Base-by-base conservation (phyloP, 495 filamentous ascomycete species). In the Pseudevernia furfuracea region DNA sequence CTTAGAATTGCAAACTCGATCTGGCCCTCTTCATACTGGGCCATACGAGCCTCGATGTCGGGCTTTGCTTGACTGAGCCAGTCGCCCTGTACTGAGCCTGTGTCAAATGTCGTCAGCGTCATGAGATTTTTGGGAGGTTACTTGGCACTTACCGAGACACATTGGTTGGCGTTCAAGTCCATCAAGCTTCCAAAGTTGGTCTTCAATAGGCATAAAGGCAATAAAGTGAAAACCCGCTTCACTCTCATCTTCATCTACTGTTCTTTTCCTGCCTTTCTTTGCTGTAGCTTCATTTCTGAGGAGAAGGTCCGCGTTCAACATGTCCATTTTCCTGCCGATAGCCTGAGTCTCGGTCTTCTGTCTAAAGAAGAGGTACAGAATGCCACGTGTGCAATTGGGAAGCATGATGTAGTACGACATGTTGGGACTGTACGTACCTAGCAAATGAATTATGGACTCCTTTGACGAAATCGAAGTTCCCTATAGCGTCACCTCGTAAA, bases 141-240 rank as follows among this genome's bases (percentile, higher is more conserved):
- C 1, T 64, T 14, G 48, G 39, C n/a, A 72, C 77, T 69, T 76
- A 87, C 91, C 89, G 39, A 96, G 76, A 63, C 81, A 81, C 48
- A 86, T 79, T 17, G 94, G 94, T 66, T 86, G 83, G 38, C 77
- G 76, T 73, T 92, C 84, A 9, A 98, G 78, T 4, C 94, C 94
- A 71, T 98, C 94, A 9, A 98, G 85, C 66, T 91, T 89, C 91
- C 92, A 98, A 21, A 96, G 81, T 41, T 84, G 77, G 9, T 83
- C 85, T 46, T 84, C 78, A 23, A 87, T 81, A 17, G 93, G 91
- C 52, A 97, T 87, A 70, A 89, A 96, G 6, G 91, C 92, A 66
- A 96, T 88, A 72, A 93, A 98, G 70, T 98, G 94, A 68, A 87
- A 94, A 1, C 79, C 83, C 5, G 77, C 73, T 52, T 87, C 83